These are phyloP conservation scores for Collybia sordida DNA, from an alignment of 768 basidiomycete species.

Conservation along the genomic window DNA sequence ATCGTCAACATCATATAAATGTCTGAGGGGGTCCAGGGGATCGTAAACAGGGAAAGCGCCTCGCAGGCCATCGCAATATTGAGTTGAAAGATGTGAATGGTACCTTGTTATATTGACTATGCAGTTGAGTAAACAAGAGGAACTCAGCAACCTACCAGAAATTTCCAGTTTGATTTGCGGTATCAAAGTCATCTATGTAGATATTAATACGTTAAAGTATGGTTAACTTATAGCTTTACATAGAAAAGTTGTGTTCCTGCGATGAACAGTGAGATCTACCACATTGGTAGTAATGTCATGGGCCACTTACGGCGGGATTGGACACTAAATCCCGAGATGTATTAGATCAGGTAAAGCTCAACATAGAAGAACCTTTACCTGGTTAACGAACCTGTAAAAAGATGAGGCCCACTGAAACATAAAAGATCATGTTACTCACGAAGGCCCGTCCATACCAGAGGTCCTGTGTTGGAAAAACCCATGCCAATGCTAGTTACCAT, in stretches of 20 bases:
- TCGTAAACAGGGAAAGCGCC: background rate
- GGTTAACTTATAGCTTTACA: background rate
- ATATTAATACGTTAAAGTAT: background rate
- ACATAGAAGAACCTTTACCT: conserved; percentile 12
- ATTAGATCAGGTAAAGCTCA: background rate
- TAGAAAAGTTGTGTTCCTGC: conserved; percentile 23
- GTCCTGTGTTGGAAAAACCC: conserved; percentile 29
- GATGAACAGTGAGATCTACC: background rate
- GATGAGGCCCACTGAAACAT: background rate
- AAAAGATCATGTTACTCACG: conserved; percentile 11
- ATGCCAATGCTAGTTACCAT: conserved; percentile 26
- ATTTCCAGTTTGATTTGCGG: conserved; percentile 28
- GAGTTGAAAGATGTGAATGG: conserved; percentile 26
- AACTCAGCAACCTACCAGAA: conserved; percentile 14
- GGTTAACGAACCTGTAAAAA: conserved; percentile 36
- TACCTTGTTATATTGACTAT: conserved; percentile 29
- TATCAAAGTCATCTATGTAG: conserved; percentile 35
- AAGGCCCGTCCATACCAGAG: conserved; percentile 31
- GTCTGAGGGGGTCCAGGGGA: background rate
- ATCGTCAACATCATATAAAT: conserved; percentile 11
- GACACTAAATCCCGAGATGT: conserved; percentile 23
- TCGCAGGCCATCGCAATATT: background rate
- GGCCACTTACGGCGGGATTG: conserved; percentile 28
- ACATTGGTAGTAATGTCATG: background rate
- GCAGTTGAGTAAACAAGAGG: background rate